A percentile compares a stretch with the other conserved stretches of the same genome.
phyloP scores from a whole-genome alignment of 2,329 filamentous ascomycete genomes.

The Colletotrichum horii region DNA sequence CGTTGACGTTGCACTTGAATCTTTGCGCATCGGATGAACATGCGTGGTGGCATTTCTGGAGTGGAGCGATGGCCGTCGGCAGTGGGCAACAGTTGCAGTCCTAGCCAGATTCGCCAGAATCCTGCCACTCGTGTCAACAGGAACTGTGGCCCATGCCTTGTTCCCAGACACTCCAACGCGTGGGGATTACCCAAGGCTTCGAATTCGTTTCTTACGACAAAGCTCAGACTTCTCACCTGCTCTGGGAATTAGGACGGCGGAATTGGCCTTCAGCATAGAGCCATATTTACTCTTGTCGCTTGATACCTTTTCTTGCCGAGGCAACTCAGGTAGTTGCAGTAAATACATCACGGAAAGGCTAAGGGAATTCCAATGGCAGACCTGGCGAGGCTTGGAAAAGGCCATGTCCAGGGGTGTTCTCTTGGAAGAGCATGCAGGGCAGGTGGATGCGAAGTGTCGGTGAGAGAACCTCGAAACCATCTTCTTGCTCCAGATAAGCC shows the following conservation, averaged over 20 bases:
- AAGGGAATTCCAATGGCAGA: background rate
- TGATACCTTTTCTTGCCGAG: background rate
- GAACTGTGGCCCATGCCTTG: background rate
- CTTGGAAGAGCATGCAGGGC: background rate
- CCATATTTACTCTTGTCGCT: background rate
- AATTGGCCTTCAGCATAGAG: background rate
- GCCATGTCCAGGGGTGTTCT: background rate
- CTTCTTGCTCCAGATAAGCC: background rate
- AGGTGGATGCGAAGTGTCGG: constrained; percentile 12
- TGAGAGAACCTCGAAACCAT: background rate
- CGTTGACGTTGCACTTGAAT: background rate
- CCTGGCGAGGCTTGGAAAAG: too few species aligned
- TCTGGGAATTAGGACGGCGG: background rate
- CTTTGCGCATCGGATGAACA: background rate
- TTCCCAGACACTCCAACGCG: background rate
- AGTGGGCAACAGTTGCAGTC: background rate
- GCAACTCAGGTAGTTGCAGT: background rate
- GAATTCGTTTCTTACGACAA: background rate
- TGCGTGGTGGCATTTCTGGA: background rate
- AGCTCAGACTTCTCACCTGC: background rate
- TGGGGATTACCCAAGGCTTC: background rate
- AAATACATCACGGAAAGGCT: background rate
- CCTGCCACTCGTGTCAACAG: background rate
- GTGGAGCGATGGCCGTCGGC: background rate
- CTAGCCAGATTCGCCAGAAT: background rate